These are phyloP conservation scores for Capronia americana DNA, from an alignment of 2,329 filamentous ascomycete genomes.

Conservation along the genomic window DNA sequence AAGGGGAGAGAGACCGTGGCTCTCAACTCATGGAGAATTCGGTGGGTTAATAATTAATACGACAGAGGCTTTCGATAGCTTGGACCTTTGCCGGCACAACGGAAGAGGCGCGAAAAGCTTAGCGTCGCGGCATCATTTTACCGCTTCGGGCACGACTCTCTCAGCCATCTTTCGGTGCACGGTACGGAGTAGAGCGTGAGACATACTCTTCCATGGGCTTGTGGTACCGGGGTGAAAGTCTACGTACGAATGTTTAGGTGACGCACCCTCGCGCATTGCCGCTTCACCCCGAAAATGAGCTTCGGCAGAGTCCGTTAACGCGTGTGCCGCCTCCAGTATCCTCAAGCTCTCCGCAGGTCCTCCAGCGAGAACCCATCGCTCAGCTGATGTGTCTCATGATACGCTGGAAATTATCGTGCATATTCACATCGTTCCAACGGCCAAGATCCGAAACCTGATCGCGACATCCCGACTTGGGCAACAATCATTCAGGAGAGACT, in stretches of 20 bases:
- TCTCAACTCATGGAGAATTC: neutral
- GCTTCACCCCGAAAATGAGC: neutral
- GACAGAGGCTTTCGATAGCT: constrained; percentile 7
- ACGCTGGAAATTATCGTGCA: neutral
- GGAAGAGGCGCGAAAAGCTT: neutral
- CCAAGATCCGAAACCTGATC: neutral
- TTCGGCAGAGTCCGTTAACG: neutral
- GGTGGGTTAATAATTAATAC: neutral
- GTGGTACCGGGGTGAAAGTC: neutral
- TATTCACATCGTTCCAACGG: neutral
- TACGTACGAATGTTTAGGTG: neutral
- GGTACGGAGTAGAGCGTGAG: neutral
- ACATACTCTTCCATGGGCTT: neutral
- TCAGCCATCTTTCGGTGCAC: neutral
- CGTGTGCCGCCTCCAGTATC: neutral
- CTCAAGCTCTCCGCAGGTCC: neutral
- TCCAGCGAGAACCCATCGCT: constrained; percentile 4
- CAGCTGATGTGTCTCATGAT: constrained; percentile 30
- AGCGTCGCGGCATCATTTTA: constrained; percentile 10
- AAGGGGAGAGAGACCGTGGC: neutral
- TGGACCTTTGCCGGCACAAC: constrained; percentile 5
- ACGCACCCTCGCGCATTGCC: neutral
- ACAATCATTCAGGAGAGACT: neutral
- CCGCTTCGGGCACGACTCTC: constrained; percentile 11
- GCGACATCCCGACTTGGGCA: neutral